Conservation (phyloP, 352 stramenopile species). For the Globisporangium splendens region DNA sequence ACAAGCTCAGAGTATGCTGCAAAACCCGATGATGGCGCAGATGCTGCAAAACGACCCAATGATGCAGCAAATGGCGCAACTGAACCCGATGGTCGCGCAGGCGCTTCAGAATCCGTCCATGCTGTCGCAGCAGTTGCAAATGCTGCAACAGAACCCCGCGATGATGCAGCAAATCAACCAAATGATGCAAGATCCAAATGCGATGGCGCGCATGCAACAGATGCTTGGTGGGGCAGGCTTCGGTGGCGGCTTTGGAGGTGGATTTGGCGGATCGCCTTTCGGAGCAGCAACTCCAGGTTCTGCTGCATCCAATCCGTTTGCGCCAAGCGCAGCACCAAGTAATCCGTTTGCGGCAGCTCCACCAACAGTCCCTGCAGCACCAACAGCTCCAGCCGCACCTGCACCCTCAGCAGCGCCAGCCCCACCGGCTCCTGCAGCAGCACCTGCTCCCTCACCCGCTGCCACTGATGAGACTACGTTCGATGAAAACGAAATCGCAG, state of each 20-base stretch:
- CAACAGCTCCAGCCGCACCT: too few species aligned
- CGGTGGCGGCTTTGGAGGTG: slow-evolving; percentile 14
- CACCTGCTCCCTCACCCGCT: slow-evolving; percentile 12
- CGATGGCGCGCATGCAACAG: slow-evolving; percentile 69
- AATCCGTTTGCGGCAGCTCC: slow-evolving; percentile 28
- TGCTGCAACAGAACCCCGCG: slow-evolving; percentile 68
- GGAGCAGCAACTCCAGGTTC: slow-evolving; percentile 18
- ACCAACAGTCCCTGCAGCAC: slow-evolving; percentile 3
- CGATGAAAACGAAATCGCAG: slow-evolving; percentile 78
- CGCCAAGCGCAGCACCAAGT: slow-evolving; percentile 5
- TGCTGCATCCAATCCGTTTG: slow-evolving; percentile 36
- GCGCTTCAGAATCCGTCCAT: slow-evolving; percentile 72
- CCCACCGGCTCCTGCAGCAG: slow-evolving; percentile 11
- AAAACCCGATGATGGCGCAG: slow-evolving; percentile 73
- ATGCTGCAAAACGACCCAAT: slow-evolving; percentile 63
- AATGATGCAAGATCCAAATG: slow-evolving; percentile 76
- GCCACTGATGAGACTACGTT: slow-evolving; percentile 23
- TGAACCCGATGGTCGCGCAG: slow-evolving; percentile 78
- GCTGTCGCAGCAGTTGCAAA: slow-evolving; percentile 60
- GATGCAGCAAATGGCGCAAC: slow-evolving; percentile 78
- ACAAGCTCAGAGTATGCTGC: slow-evolving; percentile 61
- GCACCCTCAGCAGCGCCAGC: slow-evolving; percentile 7
- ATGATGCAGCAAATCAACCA: slow-evolving; percentile 83
- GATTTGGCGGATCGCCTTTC: slow-evolving; percentile 25
- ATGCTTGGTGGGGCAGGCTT: slow-evolving; percentile 35